Conservation (phyloP, 1,284 basidiomycete species). For the Heterobasidion parviporum region DNA sequence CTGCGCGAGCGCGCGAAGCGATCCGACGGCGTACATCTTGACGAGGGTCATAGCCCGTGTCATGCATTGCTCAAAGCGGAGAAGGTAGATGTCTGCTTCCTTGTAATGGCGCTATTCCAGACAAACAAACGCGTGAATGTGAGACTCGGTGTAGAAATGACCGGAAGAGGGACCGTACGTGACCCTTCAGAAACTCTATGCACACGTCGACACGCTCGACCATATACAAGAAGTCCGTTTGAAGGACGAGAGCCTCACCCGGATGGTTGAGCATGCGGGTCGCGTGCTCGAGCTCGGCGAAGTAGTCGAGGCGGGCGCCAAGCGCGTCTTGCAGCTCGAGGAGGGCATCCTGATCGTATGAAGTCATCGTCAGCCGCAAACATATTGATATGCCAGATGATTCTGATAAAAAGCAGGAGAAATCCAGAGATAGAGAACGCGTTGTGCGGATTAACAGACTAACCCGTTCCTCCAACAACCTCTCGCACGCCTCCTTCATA, state of each 20-base stretch:
- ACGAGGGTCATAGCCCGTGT: constrained; percentile 93
- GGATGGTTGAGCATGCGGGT: constrained; percentile 89
- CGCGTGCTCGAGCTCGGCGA: constrained; percentile 84
- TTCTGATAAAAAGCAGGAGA: too few species aligned
- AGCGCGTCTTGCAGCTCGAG: constrained; percentile 75
- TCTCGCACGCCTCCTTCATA: constrained; percentile 69
- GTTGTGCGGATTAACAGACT: constrained; percentile 9
- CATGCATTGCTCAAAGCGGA: constrained; percentile 94
- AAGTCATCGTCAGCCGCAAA: not conserved
- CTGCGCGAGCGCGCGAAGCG: constrained; percentile 63
- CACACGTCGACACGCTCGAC: constrained; percentile 89
- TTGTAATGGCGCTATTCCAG: constrained; percentile 69
- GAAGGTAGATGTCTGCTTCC: constrained; percentile 85
- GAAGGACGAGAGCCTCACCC: constrained; percentile 81
- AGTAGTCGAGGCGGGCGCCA: constrained; percentile 75
- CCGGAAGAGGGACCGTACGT: constrained; percentile 46
- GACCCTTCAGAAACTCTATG: constrained; percentile 77
- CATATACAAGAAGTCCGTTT: constrained; percentile 88
- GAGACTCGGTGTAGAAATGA: not conserved
- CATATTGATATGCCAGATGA: not conserved
- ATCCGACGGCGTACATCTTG: constrained; percentile 88
- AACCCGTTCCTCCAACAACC: constrained; percentile 80
- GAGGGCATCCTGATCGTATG: constrained; percentile 51
- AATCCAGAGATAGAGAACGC: too few species aligned
- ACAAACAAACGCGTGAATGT: not conserved